Conservation (phyloP, 2,329 filamentous ascomycete species). For the Aplosporella prunicola region DNA sequence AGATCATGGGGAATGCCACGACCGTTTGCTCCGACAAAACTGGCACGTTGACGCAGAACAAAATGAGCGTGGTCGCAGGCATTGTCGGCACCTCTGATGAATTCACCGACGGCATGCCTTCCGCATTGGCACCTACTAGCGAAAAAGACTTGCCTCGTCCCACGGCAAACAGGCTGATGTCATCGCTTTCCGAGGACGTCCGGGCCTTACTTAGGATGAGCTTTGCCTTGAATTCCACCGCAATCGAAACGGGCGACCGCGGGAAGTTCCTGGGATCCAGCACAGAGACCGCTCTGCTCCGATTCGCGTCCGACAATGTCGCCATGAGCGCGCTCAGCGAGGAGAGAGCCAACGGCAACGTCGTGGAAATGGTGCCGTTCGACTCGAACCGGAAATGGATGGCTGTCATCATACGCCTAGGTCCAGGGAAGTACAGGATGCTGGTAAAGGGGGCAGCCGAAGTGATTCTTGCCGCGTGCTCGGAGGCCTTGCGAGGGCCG, state of each 20-base stretch:
- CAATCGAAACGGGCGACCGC: slow-evolving; percentile 44
- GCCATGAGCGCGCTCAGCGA: slow-evolving; percentile 41
- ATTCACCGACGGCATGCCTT: no score
- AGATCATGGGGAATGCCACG: slow-evolving; percentile 27
- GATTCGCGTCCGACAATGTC: slow-evolving; percentile 42
- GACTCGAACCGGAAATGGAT: slow-evolving; percentile 49
- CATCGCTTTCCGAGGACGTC: no score
- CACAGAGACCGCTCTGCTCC: slow-evolving; percentile 47
- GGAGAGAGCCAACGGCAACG: slow-evolving; percentile 38
- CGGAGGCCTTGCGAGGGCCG: no score
- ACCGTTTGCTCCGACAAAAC: slow-evolving; percentile 32
- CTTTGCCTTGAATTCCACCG: slow-evolving; percentile 42
- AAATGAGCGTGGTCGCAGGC: slow-evolving; percentile 33
- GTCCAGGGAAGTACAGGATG: slow-evolving; percentile 39
- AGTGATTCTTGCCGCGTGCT: slow-evolving; percentile 42
- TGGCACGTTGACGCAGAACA: slow-evolving; percentile 34
- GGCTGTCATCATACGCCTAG: slow-evolving; percentile 44
- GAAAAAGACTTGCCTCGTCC: no score
- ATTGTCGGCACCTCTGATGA: slow-evolving; percentile 28
- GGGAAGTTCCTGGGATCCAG: slow-evolving; percentile 44
- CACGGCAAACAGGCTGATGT: no score
- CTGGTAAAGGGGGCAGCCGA: slow-evolving; percentile 50
- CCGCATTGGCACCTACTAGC: no score
- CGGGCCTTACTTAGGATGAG: no score
- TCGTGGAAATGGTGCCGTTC: slow-evolving; percentile 45